These are phyloP conservation scores for Letharia columbiana DNA, from an alignment of 495 filamentous ascomycete species.

Conservation along the genomic window DNA sequence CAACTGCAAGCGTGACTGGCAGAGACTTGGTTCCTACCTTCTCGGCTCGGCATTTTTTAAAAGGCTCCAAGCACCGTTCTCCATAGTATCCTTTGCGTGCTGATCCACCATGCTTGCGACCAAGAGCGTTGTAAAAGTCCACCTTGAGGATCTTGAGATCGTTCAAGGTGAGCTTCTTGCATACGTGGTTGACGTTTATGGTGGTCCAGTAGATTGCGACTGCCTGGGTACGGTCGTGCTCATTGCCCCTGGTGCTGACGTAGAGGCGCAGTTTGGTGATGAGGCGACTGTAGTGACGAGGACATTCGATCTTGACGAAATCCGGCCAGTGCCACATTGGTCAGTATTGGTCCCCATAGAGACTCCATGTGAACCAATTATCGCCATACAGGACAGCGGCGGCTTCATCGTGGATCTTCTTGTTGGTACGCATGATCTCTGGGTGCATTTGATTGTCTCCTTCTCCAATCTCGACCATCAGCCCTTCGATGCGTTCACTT, in stretches of 20 bases:
- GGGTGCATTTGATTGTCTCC: not conserved
- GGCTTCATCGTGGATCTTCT: not conserved
- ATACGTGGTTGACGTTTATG: not conserved
- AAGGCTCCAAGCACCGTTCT: not conserved
- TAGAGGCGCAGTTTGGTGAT: not conserved
- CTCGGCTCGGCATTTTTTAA: not conserved
- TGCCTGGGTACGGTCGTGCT: not conserved
- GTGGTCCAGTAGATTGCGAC: not conserved
- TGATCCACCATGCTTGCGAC: not conserved
- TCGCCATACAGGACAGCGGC: not conserved
- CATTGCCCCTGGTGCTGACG: not conserved
- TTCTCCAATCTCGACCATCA: not conserved
- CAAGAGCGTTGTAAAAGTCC: not conserved
- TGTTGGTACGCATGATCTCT: not conserved
- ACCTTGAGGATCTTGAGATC: not conserved
- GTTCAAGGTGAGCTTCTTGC: not conserved
- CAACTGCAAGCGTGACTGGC: too few relatives aligned
- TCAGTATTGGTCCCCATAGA: not conserved
- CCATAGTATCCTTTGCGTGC: not conserved
- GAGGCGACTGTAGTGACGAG: constrained; percentile 1
- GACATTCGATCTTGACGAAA: not conserved
- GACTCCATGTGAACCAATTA: not conserved
- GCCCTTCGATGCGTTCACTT: not conserved
- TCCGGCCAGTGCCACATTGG: not conserved
- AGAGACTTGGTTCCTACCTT: not conserved